Conservation (phyloP, 495 filamentous ascomycete genomes). For the Podospora appendiculata region DNA sequence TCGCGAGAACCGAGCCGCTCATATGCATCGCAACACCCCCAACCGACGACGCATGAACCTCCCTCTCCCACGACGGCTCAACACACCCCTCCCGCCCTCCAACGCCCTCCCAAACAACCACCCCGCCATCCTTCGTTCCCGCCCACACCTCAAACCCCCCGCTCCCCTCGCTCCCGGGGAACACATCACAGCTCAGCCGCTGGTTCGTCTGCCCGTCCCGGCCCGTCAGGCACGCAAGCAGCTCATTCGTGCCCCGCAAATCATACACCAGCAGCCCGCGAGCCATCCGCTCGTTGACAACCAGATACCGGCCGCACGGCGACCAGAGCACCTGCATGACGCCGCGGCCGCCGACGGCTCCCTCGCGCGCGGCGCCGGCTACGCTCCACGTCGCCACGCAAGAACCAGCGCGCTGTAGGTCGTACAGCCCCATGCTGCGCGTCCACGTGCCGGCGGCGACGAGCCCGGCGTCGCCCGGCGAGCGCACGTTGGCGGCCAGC, state of each 20-base stretch:
- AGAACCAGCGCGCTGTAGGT: slow-evolving; percentile 54
- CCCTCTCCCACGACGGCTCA: slow-evolving; percentile 50
- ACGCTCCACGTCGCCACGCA: slow-evolving; percentile 60
- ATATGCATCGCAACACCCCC: slow-evolving; percentile 59
- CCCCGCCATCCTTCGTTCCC: slow-evolving; percentile 69
- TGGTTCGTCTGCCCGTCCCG: slow-evolving; percentile 69
- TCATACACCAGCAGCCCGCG: slow-evolving; percentile 74
- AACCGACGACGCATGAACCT: slow-evolving; percentile 50
- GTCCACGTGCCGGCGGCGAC: slow-evolving; percentile 81
- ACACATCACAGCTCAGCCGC: slow-evolving; percentile 68
- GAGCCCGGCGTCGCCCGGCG: slow-evolving; percentile 29
- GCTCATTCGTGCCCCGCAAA: slow-evolving; percentile 60
- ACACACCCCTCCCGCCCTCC: slow-evolving; percentile 46
- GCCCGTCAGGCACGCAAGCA: slow-evolving; percentile 64
- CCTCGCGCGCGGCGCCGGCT: slow-evolving; percentile 27
- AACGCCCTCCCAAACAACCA: slow-evolving; percentile 67
- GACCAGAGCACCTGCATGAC: slow-evolving; percentile 75
- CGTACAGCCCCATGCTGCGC: slow-evolving; percentile 70
- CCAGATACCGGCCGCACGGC: slow-evolving; percentile 77
- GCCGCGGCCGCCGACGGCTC: slow-evolving; percentile 52
- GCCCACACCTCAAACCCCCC: slow-evolving; percentile 75
- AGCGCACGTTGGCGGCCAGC: slow-evolving; percentile 35
- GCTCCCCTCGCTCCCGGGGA: slow-evolving; percentile 28
- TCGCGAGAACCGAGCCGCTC: slow-evolving; percentile 61
- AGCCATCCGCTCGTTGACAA: slow-evolving; percentile 77